These are phyloP conservation scores for Nemania abortiva DNA, from an alignment of 2,329 filamentous ascomycete genomes.

Conservation along the genomic window DNA sequence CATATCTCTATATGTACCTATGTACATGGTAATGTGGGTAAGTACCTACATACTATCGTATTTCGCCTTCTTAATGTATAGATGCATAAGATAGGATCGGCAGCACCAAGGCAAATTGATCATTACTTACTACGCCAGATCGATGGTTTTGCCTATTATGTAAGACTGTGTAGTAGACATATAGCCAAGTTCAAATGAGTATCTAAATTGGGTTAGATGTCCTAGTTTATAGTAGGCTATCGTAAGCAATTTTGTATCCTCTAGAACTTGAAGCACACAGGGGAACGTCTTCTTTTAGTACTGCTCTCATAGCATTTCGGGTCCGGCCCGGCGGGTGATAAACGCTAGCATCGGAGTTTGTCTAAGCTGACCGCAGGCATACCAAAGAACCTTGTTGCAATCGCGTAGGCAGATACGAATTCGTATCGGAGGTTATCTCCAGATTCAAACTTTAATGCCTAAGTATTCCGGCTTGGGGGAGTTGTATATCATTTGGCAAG, in stretches of 20 bases:
- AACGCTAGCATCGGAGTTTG: background rate
- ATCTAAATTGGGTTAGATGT: background rate
- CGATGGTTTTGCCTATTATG: too few species aligned
- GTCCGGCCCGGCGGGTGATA: conserved; percentile 3
- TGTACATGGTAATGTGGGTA: too few species aligned
- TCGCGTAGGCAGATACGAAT: conserved; percentile 23
- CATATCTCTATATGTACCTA: too few species aligned
- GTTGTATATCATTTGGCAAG: background rate
- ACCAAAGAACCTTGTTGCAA: conserved; percentile 4
- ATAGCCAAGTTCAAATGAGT: background rate
- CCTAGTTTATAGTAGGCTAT: background rate
- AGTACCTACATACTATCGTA: too few species aligned
- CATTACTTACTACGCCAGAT: too few species aligned
- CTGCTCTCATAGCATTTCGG: background rate
- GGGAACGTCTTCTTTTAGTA: background rate
- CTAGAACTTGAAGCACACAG: background rate
- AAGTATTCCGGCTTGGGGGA: background rate
- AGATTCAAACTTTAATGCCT: background rate
- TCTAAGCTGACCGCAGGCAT: background rate
- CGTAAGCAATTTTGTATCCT: background rate
- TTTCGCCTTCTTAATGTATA: too few species aligned
- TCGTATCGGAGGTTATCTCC: conserved; percentile 11
- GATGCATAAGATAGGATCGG: too few species aligned
- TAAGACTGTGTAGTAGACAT: too few species aligned
- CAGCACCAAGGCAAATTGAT: too few species aligned